These are phyloP conservation scores for Telfairia occidentalis DNA, from an alignment of 331 rosid species.

Conservation along the genomic window DNA sequence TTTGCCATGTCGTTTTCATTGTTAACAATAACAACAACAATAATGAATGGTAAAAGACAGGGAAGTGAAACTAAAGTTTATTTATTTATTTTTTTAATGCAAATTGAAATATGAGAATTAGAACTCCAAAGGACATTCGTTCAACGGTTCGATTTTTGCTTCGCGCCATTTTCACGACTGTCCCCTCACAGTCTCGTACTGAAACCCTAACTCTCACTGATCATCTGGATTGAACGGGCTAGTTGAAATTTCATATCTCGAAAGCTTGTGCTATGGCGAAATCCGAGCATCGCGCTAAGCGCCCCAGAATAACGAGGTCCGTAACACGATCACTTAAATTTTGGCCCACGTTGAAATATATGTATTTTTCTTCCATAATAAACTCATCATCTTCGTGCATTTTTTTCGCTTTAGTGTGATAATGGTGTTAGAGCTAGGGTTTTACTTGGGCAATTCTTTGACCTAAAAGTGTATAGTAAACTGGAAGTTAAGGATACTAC, in stretches of 20 bases:
- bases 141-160: background rate
- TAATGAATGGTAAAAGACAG: no score
- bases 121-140: background rate
- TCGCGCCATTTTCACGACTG: background rate
- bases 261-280: constrained; percentile 35
- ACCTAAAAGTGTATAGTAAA: background rate
- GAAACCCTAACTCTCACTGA: constrained; percentile 14
- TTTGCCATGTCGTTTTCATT: no score
- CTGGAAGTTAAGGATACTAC: background rate
- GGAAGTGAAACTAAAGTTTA: no score
- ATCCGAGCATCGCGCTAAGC: constrained; percentile 47
- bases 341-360: background rate
- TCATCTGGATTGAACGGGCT: constrained; percentile 6
- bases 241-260: background rate
- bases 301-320: constrained; percentile 52
- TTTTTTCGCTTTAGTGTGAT: background rate
- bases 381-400: background rate
- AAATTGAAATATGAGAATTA: no score
- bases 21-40: no score
- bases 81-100: no score
- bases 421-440: constrained; percentile 5
- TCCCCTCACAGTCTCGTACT: constrained; percentile 1
- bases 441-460: background rate
- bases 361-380: background rate
- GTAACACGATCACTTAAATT: background rate